These are phyloP conservation scores for Podospora pseudopauciseta DNA, from an alignment of 495 filamentous ascomycete species.

Conservation along the genomic window DNA sequence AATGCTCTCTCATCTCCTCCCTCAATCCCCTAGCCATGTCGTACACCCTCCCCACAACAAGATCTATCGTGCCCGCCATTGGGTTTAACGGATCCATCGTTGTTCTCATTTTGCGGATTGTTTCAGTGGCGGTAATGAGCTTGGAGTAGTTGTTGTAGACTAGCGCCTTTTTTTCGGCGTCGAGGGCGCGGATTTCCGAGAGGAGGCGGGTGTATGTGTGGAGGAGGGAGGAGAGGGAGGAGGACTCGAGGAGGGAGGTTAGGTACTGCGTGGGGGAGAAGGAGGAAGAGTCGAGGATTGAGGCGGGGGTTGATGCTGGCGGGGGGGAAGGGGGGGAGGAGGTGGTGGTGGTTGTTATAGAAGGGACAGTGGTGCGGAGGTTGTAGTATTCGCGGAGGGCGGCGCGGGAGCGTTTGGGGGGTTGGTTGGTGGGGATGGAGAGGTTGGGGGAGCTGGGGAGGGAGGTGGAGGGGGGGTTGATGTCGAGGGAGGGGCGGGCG, in stretches of 20 bases:
- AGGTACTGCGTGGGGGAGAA: slow-evolving; percentile 60
- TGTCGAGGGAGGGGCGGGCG: slow-evolving; percentile 35
- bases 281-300: slow-evolving; percentile 53
- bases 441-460: slow-evolving; percentile 35
- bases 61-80: slow-evolving; percentile 67
- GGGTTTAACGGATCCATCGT: slow-evolving; percentile 73
- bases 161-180: slow-evolving; percentile 92
- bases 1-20: slow-evolving; percentile 44
- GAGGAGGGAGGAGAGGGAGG: slow-evolving; percentile 62
- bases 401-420: slow-evolving; percentile 54
- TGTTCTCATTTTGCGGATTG: slow-evolving; percentile 73
- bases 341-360: slow-evolving; percentile 22
- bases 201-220: slow-evolving; percentile 61
- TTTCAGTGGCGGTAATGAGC: slow-evolving; percentile 90
- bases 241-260: slow-evolving; percentile 57
- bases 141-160: slow-evolving; percentile 99
- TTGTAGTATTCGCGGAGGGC: slow-evolving; percentile 95
- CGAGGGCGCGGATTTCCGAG: slow-evolving; percentile 78
- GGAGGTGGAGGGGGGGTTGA: slow-evolving; percentile 45
- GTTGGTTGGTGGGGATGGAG: slow-evolving; percentile 43
- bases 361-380: slow-evolving; percentile 37
- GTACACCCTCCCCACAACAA: slow-evolving; percentile 77
- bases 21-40: slow-evolving; percentile 67
- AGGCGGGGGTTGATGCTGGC: slow-evolving; percentile 36
- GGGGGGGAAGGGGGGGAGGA: slow-evolving; percentile 32